Conservation (phyloP, 257 asterid genomes). For the Haberlea rhodopensis region DNA sequence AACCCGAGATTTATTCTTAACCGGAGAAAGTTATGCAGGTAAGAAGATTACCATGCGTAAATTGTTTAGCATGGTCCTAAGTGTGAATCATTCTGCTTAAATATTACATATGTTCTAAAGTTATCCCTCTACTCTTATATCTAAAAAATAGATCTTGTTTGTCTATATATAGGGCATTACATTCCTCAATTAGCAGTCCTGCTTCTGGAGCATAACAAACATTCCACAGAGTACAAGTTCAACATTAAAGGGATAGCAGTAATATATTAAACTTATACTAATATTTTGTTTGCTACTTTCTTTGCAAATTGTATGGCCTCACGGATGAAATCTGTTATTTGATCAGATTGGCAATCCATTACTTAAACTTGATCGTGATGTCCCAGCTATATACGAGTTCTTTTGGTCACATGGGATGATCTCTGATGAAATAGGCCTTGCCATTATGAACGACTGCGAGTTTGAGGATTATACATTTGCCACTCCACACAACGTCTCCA, state of each 20-base stretch:
- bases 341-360: constrained; percentile 95
- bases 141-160: neutral
- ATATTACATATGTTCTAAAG: neutral
- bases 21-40: constrained; percentile 99
- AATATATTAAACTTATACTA: constrained; percentile 19
- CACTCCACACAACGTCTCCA: constrained; percentile 67
- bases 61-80: neutral
- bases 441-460: constrained; percentile 75
- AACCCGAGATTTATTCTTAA: constrained; percentile 69
- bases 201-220: constrained; percentile 73
- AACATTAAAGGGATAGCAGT: constrained; percentile 87
- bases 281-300: neutral
- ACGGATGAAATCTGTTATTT: constrained; percentile 15
- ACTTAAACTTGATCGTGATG: constrained; percentile 82
- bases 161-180: constrained; percentile 70
- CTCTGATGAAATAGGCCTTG: constrained; percentile 79
- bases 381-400: constrained; percentile 70
- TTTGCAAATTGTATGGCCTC: neutral
- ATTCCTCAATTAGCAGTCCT: constrained; percentile 80
- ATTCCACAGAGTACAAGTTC: constrained; percentile 66
- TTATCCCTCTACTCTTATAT: neutral
- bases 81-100: neutral
- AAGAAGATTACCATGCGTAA: constrained; percentile 1
- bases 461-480: constrained; percentile 77
- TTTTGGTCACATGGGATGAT: constrained; percentile 99